Percentiles rank a stretch among this genome's conserved stretches.
Evolutionary conservation across 768 basidiomycete genomes (phyloP).

Genomic region (Mycena polygramma): DNA sequence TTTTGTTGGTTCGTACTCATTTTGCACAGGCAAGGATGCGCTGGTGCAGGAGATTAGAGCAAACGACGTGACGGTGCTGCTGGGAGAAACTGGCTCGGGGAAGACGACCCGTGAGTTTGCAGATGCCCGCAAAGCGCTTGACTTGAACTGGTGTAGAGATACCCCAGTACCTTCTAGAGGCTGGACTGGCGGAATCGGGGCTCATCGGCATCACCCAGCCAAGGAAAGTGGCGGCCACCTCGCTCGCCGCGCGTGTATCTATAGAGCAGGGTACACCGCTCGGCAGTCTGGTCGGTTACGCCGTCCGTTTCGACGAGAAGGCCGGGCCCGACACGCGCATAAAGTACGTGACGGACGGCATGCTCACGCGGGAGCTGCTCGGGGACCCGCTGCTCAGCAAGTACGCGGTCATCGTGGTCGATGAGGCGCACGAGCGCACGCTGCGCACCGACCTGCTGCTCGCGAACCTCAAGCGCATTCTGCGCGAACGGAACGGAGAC

Average conservation of each 20-base stretch:
- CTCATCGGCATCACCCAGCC: conserved; percentile 96
- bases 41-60: conserved; percentile 78
- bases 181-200: conserved; percentile 76
- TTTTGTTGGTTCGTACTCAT: conserved; percentile 2
- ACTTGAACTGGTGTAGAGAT: conserved; percentile 72
- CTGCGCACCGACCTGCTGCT: conserved; percentile 95
- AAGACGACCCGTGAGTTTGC: conserved; percentile 90
- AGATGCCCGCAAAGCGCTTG: conserved; percentile 1
- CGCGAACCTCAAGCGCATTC: conserved; percentile 88
- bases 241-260: conserved; percentile 93
- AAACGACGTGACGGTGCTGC: conserved; percentile 88
- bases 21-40: conserved; percentile 75
- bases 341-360: conserved; percentile 98
- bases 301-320: conserved; percentile 95
- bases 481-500: conserved; percentile 69
- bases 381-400: conserved; percentile 79
- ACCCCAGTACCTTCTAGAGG: conserved; percentile 94
- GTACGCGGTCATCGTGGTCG: conserved; percentile 92
- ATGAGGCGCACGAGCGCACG: conserved; percentile 98
- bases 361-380: conserved; percentile 94
- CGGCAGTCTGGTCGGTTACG: conserved; percentile 90
- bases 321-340: conserved; percentile 81
- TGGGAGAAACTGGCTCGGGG: conserved; percentile 98
- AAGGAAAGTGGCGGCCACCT: conserved; percentile 93
- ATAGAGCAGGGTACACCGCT: conserved; percentile 80